Evolutionary conservation across 768 basidiomycete genomes (phyloP).

Genomic region (Xanthoconium purpureum): DNA sequence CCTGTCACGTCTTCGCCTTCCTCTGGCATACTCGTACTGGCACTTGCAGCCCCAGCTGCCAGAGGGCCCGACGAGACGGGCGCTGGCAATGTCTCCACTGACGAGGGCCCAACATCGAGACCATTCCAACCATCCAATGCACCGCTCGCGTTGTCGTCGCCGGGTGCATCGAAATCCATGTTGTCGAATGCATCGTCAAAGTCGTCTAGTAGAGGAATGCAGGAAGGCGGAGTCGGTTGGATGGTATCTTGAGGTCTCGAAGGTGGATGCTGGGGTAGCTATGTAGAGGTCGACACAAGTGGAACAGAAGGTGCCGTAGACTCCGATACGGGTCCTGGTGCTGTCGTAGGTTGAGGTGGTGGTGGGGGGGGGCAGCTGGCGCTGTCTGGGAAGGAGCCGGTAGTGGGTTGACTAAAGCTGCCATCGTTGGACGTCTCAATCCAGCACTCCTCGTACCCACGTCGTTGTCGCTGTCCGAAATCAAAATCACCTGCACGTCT

Average conservation of each 20-base stretch:
- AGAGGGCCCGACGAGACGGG: not conserved
- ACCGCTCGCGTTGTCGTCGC: not conserved
- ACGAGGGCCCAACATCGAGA: conserved; percentile 9
- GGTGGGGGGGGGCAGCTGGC: not conserved
- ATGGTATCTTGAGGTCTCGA: not conserved
- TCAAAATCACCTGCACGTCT: conserved; percentile 27
- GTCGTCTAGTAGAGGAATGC: conserved; percentile 6
- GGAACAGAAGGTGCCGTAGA: not conserved
- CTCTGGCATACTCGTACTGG: not conserved
- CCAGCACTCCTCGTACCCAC: not conserved
- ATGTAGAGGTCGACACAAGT: not conserved
- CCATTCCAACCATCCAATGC: conserved; percentile 2
- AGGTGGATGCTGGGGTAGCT: not conserved
- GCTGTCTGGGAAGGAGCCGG: not conserved
- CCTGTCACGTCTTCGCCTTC: not conserved
- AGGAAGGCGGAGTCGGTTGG: not conserved
- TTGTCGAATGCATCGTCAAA: conserved; percentile 13
- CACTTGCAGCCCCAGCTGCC: not conserved
- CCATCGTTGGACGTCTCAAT: not conserved
- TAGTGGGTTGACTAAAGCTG: not conserved
- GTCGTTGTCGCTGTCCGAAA: conserved; percentile 29
- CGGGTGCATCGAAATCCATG: conserved; percentile 12
- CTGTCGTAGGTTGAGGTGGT: not conserved
- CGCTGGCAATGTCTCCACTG: not conserved
- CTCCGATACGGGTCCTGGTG: not conserved